Evolutionary conservation across 331 rosid species (phyloP), one percentile per base, ranked within the genome.

Genomic region (Malus hybrid): DNA sequence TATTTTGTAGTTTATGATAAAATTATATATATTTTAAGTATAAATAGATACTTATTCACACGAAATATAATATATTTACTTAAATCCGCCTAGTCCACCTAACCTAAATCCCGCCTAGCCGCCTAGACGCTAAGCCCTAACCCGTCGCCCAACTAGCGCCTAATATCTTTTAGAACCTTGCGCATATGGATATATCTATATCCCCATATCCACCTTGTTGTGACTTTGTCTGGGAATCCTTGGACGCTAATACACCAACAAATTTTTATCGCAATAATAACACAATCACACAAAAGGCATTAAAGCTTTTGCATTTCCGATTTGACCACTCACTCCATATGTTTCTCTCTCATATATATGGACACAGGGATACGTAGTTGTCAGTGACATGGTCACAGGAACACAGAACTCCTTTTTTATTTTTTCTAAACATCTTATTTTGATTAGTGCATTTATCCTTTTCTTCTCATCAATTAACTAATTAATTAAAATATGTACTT

Each of bases 261-360:
- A 79, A 75, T 79, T 26, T 71, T 82, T 71, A 33, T 75, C 13
- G 77, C 58, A 82, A 82, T 79, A 68, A 82, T 82, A 78, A 75
- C 83, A 71, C 80, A 79, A 79, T 82, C 83, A 66, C 72, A 58
- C 44, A 61, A 56, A 77, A 73, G 68, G 79, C 80, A 79, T 42
- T 32, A 64, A 73, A 70, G 55, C 53, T 8, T 79, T 66, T 57
- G 29, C 77, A 55, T 55, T 42, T 14, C 22, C 71, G 90, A 89
- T 89, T 85, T 89, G 94, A 89, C 94, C 77, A 77, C 83, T 89
- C 91, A 84, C 42, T 10, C 60, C 80, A 78, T 78, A 71, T 80
- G 74, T 84, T 75, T 64, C 82, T 77, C 73, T 75, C 75, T 82
- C 58, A 46, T 20, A 34, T 28, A 42, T 76, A 46, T 71, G 61